Base-by-base conservation (phyloP, 371 early-diverging fungal species). In the Mucor saturninus region DNA sequence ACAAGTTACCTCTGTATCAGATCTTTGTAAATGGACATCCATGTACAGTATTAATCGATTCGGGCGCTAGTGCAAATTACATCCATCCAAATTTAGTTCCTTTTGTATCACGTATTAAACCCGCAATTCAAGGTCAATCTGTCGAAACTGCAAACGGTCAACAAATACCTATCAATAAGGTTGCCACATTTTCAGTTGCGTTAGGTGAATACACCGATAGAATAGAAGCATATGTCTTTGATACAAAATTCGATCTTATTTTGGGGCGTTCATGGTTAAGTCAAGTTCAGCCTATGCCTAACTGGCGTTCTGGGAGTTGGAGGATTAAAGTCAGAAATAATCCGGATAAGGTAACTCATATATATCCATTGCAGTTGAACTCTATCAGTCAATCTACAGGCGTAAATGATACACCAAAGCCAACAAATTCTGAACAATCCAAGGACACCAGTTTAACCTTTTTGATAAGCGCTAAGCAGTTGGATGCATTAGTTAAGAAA, bases 81-180 rank as follows among this genome's bases (percentile, higher is more conserved):
- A 50, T 58, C 7, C n/a, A 11, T 39, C 32, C 49, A 2, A 38
- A 37, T 3, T 14, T 50, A 4, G 15, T 58, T 1, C 3, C 38
- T 11, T 3, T 3, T 5, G 43, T 52, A 14, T 28, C 43, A 30
- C 31, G 15, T 49, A 21, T 26, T 7, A 3, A n/a, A 15, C 29
- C 14, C 5, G 14, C 26, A 5, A 40, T 15, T 11, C 31, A 21
- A n/a, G 32, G 45, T 40, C 29, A 49, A 13, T 29, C 28, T 1
- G 55, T 62, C 1, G 51, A 63, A 63, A 63, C 63, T 0, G 56
- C 56, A 4, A 45, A 53, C 35, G 63, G 63, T 29, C 51, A 56
- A 2, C 35, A 38, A 37, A 48, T 51, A 15, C 9, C 30, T 28
- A 63, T 63, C 29, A 26, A 38, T 3, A 10, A 50, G 6, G 56